Evolutionary conservation across 2,329 filamentous ascomycete species (phyloP), one percentile per base, ranked within the genome.

Genomic region (Fusarium sp.): DNA sequence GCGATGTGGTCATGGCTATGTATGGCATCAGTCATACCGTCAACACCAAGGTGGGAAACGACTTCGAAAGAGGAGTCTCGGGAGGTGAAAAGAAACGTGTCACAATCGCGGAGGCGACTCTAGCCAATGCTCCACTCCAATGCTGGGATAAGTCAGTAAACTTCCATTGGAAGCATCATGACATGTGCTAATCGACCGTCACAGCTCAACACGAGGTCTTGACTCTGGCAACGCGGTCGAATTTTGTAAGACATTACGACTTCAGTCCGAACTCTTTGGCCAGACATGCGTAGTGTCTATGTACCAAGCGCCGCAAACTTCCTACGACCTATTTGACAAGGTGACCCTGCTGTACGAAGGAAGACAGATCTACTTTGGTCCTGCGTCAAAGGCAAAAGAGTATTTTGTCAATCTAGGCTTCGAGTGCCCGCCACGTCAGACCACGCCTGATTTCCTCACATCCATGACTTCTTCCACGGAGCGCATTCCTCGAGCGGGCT

Each of bases 31-130:
- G 15, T 6, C 50, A 53, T 11, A 44, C 39, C 1, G 33, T 44
- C 4, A n/a, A 4, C 14, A 53, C 50, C 6, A 45, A 44, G 7
- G 50, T 53, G 0, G 50, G 50, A 0, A 53, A 53, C 0, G 50
- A 53, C 1, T 53, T 44, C 3, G 4, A 44, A n/a, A 26, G 50
- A 53, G 50, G 50, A 7, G 50, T 53, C 0, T 53, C 50, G 0
- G 50, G 50, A 4, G 50, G 50, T 3, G 50, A 53, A 6, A 43
- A 39, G 8, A 53, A 53, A 13, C 50, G 50, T n/a, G 50, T 53
- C 50, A 44, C 50, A 3, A 39, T 53, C 0, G 50, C 50, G 1
- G 50, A 53, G 4, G 50, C 44, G 15, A 53, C 44, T 38, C 31
- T 24, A 8, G 34, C 50, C 3, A 38, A 53, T 19, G 50, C 50